Conservation (phyloP, 2,329 filamentous ascomycete genomes). For the Cladosporium sp. region DNA sequence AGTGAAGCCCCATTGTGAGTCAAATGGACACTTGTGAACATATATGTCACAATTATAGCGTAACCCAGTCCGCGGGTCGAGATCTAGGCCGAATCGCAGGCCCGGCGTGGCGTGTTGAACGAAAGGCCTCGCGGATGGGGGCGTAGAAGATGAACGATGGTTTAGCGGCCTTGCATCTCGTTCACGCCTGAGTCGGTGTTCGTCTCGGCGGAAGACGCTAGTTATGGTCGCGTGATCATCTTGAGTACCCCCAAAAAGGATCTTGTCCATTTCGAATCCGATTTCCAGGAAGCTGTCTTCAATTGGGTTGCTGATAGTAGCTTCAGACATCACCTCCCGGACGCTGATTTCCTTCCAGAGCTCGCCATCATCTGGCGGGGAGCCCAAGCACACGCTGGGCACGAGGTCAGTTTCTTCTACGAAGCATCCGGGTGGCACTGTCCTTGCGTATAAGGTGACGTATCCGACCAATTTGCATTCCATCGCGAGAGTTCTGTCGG, state of each 20-base stretch:
- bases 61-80: neutral
- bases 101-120: fast-evolving
- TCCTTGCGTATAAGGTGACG: too few relatives aligned
- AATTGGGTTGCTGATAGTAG: neutral
- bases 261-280: neutral
- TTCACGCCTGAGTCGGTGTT: neutral
- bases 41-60: neutral
- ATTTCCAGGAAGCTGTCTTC: neutral
- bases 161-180: neutral
- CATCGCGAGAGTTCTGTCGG: too few relatives aligned
- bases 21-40: neutral
- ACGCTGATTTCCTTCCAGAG: neutral
- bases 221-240: neutral
- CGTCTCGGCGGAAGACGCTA: neutral
- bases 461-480: too few relatives aligned
- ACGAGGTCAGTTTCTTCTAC: too few relatives aligned
- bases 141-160: neutral
- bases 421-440: too few relatives aligned
- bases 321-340: neutral
- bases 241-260: neutral
- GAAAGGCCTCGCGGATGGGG: neutral
- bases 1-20: neutral
- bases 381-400: neutral
- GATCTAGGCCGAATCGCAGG: too few relatives aligned
- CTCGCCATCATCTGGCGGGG: neutral